Evolutionary conservation across 1,284 basidiomycete species (phyloP).

Genomic region (Cryptococcus sp.): DNA sequence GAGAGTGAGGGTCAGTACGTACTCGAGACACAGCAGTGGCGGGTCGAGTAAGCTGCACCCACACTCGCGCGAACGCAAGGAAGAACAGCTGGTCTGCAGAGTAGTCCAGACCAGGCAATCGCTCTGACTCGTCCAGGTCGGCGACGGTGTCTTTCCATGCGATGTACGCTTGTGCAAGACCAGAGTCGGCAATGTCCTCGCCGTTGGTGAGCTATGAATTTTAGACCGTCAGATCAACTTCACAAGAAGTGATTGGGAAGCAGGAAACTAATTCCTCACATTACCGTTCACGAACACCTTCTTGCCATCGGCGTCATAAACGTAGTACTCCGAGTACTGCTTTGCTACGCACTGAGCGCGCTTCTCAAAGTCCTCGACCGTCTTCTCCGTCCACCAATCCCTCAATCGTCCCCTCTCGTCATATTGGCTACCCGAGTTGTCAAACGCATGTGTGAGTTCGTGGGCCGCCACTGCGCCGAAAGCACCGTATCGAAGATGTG

Average conservation of each 20-base stretch:
- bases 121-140: constrained; percentile 53
- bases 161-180: constrained; percentile 79
- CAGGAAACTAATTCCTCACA: constrained; percentile 45
- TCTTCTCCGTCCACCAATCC: constrained; percentile 77
- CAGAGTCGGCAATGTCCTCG: constrained; percentile 83
- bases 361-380: constrained; percentile 77
- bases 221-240: neutral
- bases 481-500: constrained; percentile 86
- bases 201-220: constrained; percentile 64
- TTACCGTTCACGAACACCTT: constrained; percentile 81
- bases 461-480: constrained; percentile 88
- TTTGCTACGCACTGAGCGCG: constrained; percentile 84
- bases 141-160: constrained; percentile 79
- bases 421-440: constrained; percentile 73
- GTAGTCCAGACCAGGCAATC: constrained; percentile 77
- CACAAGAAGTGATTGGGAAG: constrained; percentile 7
- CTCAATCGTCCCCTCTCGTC: constrained; percentile 59
- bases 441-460: constrained; percentile 89
- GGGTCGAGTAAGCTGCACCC: constrained; percentile 45
- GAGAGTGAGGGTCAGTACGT: constrained; percentile 85
- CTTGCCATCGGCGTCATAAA: constrained; percentile 81
- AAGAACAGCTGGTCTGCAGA: constrained; percentile 86
- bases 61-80: constrained; percentile 66
- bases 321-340: constrained; percentile 82
- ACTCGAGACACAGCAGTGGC: constrained; percentile 68